phyloP scores from a whole-genome alignment of 257 asterid species.

The Ligustrum vulgare region DNA sequence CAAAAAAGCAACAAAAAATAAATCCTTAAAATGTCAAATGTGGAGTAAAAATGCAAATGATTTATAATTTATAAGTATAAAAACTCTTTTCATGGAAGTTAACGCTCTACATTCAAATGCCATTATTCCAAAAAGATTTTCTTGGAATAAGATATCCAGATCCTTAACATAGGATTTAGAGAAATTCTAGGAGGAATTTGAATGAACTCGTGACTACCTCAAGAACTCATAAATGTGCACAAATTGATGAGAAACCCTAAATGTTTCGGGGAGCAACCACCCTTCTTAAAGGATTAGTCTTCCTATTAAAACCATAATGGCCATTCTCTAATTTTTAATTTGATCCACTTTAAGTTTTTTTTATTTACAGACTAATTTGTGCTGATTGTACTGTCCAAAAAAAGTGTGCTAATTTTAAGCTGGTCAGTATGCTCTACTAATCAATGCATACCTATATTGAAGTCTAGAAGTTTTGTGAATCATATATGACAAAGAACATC shows the following conservation, averaged over 20 bases:
- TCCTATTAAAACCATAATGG: neutral
- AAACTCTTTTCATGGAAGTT: no score
- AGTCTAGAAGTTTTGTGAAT: neutral
- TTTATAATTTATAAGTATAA: no score
- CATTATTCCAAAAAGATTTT: no score
- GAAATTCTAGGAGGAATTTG: conserved; percentile 7
- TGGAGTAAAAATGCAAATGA: no score
- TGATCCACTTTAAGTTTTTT: neutral
- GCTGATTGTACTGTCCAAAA: no score
- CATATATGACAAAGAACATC: neutral
- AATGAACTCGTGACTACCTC: neutral
- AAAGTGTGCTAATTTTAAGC: neutral
- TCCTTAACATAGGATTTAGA: no score
- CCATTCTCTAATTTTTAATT: neutral
- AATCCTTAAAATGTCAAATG: no score
- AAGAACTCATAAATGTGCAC: neutral
- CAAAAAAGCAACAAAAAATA: no score
- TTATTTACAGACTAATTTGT: neutral
- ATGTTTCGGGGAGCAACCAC: neutral
- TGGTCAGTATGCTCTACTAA: neutral
- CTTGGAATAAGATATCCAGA: no score
- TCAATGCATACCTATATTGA: neutral
- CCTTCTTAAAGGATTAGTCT: neutral
- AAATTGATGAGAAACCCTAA: neutral
- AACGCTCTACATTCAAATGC: no score